Evolutionary conservation across 441 rosid species (phyloP), one percentile per base, ranked within the genome.

Genomic region (Adansonia rubrostipa): DNA sequence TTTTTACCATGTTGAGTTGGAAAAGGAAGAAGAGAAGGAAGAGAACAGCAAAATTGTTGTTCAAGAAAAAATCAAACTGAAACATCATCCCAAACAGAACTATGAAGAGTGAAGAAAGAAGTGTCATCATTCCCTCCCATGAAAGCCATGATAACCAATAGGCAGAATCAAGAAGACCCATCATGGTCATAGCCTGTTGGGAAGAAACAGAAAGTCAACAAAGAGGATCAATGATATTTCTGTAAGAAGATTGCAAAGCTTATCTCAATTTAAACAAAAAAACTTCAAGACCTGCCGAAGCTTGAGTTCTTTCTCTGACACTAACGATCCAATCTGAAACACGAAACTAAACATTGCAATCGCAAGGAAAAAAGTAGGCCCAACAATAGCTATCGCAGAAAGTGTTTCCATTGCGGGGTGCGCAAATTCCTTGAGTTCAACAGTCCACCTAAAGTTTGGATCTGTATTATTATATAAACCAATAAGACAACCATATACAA

Each of bases 111-210:
- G 99, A 88, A 33, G 99, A 96, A 75, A 96, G 36, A 44, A 89
- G 64, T 10, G 91, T 78, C 44, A 91, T 82, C 63, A 87, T 73
- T 82, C 90, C 96, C 79, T 95, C 99, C 99, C 99, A 95, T 54
- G 81, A 71, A 78, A 95, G 90, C 99, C 99, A 95, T 57, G 99
- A 95, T 22, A 92, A 82, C 99, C 98, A 96, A 71, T 92, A 96
- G 42, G 97, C 93, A 45, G 97, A 86, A 62, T 96, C 98, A 63
- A 80, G 94, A 77, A 94, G 97, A 66, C 98, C 98, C 89, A 92
- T 91, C 89, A 89, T 83, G 62, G 87, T 88, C 97, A 95, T 90
- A 73, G 96, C 93, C 97, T 95, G 95, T 79, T 40, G 72, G 17
- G 62, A 79, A 78, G 75, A 69, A 78, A 10, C 53, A 57, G 13